Evolutionary conservation across 2,329 filamentous ascomycete genomes (phyloP), one percentile per base, ranked within the genome.

Genomic region (Aphanocladium album): DNA sequence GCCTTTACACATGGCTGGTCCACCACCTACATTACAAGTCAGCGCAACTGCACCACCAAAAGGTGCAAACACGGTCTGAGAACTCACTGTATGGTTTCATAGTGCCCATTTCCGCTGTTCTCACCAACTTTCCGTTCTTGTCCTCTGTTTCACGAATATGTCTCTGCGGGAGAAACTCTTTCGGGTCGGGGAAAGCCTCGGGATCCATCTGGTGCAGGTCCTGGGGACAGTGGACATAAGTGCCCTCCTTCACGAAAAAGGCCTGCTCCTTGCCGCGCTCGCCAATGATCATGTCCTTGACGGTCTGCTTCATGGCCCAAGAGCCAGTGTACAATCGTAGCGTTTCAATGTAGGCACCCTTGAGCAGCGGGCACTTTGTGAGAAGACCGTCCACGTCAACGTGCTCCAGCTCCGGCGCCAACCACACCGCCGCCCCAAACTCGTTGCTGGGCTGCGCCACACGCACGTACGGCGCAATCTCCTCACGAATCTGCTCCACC

Each of bases 311-410:
- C 49, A 72, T 64, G 1, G 67, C 65, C 71, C 73, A 74, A 2
- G 68, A 65, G 16, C 70, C 69, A 17, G 74, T 71, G 30, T 79
- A 77, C 0, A 77, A 54, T 12, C 77, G 67, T 51, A 78, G 50
- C 0, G 75, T 77, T 62, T 79, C 77, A 5, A 76, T 63, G 46
- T 77, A 76, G 2, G 73, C 68, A 1, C 74, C 74, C 53, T 76
- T 72, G 14, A 79, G 70, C 5, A 74, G 63, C 5, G 75, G 75
- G 55, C 75, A 77, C 11, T 70, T 69, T 6, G 65, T 66, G 21
- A 76, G 51, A 3, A 78, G 62, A 0, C 69, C 72, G 1, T 77
- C 68, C 19, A 77, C 23, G 57, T 78, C 74, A 7, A 77, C 62
- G 9, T 62, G 67, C 47, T 72, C 68, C 23, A 77, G 62, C 46